Evolutionary conservation across 345 rosid species (phyloP).

Genomic region (Camelina hispida): DNA sequence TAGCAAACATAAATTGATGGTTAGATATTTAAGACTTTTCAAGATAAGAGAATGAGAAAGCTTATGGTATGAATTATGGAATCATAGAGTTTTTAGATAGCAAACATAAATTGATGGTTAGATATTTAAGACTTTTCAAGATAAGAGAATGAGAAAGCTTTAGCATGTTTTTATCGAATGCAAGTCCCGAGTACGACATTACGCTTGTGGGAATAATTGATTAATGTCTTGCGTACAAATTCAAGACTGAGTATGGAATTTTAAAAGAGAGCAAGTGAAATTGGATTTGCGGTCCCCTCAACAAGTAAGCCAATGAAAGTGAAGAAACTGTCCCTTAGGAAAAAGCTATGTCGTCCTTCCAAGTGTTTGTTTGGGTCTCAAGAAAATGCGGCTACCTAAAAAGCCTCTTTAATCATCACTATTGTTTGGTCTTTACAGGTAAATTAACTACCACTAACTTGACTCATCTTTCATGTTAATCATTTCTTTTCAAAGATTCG

Average conservation of each 20-base stretch:
- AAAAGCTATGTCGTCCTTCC: constrained; percentile 29
- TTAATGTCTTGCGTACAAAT: not conserved
- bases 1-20: constrained; percentile 10
- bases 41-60: too few species aligned
- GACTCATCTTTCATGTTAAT: constrained; percentile 21
- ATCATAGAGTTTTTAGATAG: too few species aligned
- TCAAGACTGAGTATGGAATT: not conserved
- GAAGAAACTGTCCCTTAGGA: constrained; percentile 21
- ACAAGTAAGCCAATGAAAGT: constrained; percentile 43
- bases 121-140: constrained; percentile 21
- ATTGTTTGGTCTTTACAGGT: constrained; percentile 38
- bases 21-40: too few species aligned
- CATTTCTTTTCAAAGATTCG: constrained; percentile 34
- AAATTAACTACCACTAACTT: constrained; percentile 31
- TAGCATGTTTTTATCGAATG: constrained; percentile 5
- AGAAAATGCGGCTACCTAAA: constrained; percentile 72
- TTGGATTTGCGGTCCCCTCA: constrained; percentile 52
- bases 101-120: too few species aligned
- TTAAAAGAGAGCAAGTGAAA: constrained; percentile 7
- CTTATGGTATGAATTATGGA: too few species aligned
- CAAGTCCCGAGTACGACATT: constrained; percentile 22
- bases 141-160: not conserved
- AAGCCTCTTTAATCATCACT: constrained; percentile 24
- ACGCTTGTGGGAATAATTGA: not conserved
- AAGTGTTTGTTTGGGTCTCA: constrained; percentile 62